Conservation (phyloP, 2,329 filamentous ascomycete species). For the Aspergillus carbonarius region DNA sequence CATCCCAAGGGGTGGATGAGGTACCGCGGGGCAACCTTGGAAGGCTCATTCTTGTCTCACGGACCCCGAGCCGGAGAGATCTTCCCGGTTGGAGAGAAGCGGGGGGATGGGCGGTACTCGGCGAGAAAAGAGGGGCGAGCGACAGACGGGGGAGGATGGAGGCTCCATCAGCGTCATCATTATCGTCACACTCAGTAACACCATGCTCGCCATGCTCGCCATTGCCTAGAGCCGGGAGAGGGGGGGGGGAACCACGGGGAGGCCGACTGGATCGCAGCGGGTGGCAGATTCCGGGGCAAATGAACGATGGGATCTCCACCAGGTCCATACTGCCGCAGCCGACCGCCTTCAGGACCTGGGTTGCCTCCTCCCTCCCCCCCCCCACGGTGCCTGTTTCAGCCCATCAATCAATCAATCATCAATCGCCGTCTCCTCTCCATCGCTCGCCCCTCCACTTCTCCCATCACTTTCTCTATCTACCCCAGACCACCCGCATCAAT, state of each 20-base stretch:
- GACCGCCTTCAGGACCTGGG: constrained; percentile 12
- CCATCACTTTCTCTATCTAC: not conserved
- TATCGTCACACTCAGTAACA: not conserved
- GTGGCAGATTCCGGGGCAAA: constrained; percentile 1
- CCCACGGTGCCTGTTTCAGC: constrained; percentile 6
- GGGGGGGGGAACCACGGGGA: not conserved
- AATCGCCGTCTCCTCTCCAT: not conserved
- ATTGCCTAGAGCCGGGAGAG: not conserved
- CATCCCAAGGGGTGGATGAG: constrained; percentile 5
- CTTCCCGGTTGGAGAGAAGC: constrained; percentile 8
- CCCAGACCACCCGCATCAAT: not conserved
- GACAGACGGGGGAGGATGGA: not conserved
- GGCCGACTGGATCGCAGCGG: not conserved
- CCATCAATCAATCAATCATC: constrained; percentile 1
- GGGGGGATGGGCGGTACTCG: constrained; percentile 4
- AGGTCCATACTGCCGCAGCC: constrained; percentile 9
- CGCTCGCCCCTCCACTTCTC: not conserved
- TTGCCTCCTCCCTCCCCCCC: constrained; percentile 3
- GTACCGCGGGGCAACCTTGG: constrained; percentile 11
- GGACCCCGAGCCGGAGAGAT: constrained; percentile 13
- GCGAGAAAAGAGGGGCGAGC: not conserved
- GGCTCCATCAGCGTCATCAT: not conserved
- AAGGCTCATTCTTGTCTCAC: constrained; percentile 7
- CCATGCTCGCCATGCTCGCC: not conserved
- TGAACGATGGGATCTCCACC: not conserved